Percentiles rank a stretch among this genome's conserved stretches.
phyloP scores from a whole-genome alignment of 1,139 yeast genomes.

The Saccharomycopsis hybrid region DNA sequence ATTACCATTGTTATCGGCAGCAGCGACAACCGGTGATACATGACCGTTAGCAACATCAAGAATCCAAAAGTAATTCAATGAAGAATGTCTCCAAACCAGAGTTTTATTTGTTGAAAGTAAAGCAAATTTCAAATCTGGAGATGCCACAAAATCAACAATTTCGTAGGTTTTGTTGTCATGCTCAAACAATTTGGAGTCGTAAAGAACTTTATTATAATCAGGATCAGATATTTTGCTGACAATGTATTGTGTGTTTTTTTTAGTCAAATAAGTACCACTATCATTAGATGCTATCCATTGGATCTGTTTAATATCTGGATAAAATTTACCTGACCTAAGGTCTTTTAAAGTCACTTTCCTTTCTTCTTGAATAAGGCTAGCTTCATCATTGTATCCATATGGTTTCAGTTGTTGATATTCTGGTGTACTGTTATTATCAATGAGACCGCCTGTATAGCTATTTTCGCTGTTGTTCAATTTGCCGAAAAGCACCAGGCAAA shows the following conservation, averaged over 20 bases:
- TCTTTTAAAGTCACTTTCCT: conserved; percentile 23
- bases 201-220: conserved; percentile 38
- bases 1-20: conserved; percentile 27
- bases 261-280: conserved; percentile 49
- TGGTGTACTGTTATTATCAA: too few relatives aligned
- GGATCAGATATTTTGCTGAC: conserved; percentile 48
- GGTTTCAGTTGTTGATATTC: neutral
- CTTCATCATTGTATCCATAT: neutral
- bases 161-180: conserved; percentile 36
- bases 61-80: conserved; percentile 65
- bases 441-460: too few relatives aligned
- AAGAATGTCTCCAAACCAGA: conserved; percentile 80
- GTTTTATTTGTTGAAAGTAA: conserved; percentile 49
- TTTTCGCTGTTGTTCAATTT: too few relatives aligned
- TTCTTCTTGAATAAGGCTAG: neutral
- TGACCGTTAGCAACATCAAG: conserved; percentile 36
- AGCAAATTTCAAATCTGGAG: conserved; percentile 57
- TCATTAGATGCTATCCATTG: conserved; percentile 29
- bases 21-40: conserved; percentile 36
- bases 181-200: conserved; percentile 42
- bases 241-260: conserved; percentile 32
- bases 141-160: conserved; percentile 50
- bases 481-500: too few relatives aligned
- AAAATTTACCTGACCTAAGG: conserved; percentile 19
- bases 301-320: conserved; percentile 19